These are phyloP conservation scores for Cutaneotrichosporon cyanovorans DNA, from an alignment of 1,284 basidiomycete species.

Conservation along the genomic window DNA sequence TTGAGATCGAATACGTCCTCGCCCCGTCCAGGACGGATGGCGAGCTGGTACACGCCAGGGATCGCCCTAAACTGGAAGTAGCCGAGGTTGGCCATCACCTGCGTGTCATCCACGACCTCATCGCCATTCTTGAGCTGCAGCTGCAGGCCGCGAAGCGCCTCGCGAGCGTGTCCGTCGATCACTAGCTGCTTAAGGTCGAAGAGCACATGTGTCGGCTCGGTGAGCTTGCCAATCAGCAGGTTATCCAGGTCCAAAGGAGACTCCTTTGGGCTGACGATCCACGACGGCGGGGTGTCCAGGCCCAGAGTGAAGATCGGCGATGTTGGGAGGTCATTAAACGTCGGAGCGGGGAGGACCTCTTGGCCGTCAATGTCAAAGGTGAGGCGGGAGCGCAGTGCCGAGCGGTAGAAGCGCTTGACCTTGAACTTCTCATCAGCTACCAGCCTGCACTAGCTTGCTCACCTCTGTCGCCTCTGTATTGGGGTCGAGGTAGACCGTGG, in stretches of 20 bases:
- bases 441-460: conserved; percentile 16
- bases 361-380: conserved; percentile 59
- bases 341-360: conserved; percentile 46
- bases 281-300: conserved; percentile 80
- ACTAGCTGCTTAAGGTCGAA: conserved; percentile 88
- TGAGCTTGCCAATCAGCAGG: conserved; percentile 66
- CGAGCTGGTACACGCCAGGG: conserved; percentile 76
- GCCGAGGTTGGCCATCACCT: conserved; percentile 87
- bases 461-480: conserved; percentile 57
- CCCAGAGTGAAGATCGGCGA: conserved; percentile 79
- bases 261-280: conserved; percentile 84
- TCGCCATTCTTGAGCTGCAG: conserved; percentile 59
- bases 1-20: conserved; percentile 72
- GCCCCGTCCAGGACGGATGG: conserved; percentile 74
- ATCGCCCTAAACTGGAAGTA: conserved; percentile 93
- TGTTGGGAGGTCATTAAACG: conserved; percentile 49
- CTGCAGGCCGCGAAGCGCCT: conserved; percentile 79
- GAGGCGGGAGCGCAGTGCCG: conserved; percentile 56
- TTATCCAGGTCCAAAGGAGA: conserved; percentile 94
- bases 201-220: conserved; percentile 57
- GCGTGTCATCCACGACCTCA: conserved; percentile 65
- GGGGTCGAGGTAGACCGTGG: conserved; percentile 72
- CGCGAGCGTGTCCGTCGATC: conserved; percentile 87
- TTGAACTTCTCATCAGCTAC: conserved; percentile 58
- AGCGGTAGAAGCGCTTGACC: conserved; percentile 89